phyloP scores from a whole-genome alignment of 176 grass and related monocot species.

The Tuctoria greenei region DNA sequence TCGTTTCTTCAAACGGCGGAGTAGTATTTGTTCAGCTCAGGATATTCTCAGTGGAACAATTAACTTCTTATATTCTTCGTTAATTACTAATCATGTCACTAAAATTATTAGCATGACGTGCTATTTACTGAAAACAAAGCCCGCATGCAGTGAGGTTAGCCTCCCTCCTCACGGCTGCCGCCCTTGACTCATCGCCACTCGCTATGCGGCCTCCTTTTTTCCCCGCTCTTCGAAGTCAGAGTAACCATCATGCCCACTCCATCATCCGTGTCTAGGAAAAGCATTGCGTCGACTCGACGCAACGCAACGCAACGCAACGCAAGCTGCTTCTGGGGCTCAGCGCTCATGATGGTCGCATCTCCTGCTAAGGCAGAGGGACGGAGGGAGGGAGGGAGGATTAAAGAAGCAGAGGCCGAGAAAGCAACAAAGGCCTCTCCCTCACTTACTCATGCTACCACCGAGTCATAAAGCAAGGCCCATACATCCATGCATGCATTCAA shows the following conservation, averaged over 20 bases:
- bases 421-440: slow-evolving; percentile 32
- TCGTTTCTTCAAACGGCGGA: neutral
- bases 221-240: slow-evolving; percentile 29
- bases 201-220: too few relatives aligned
- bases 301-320: too few relatives aligned
- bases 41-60: too few relatives aligned
- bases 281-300: slow-evolving; percentile 39
- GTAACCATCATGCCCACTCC: slow-evolving; percentile 24
- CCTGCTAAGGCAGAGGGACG: neutral
- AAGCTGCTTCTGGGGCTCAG: slow-evolving; percentile 37
- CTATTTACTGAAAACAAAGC: too few relatives aligned
- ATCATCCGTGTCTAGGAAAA: slow-evolving; percentile 25
- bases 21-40: neutral
- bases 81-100: too few relatives aligned
- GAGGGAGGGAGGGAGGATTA: slow-evolving; percentile 31
- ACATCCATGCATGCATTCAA: slow-evolving; percentile 43
- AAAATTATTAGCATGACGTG: too few relatives aligned
- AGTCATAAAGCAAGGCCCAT: slow-evolving; percentile 44
- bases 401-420: slow-evolving; percentile 42
- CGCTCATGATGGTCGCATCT: slow-evolving; percentile 45
- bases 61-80: too few relatives aligned
- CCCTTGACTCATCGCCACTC: neutral
- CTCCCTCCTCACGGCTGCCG: too few relatives aligned
- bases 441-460: slow-evolving; percentile 28
- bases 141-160: too few relatives aligned